A percentile compares a stretch with the other conserved stretches of the same genome.
Evolutionary conservation across 1,284 basidiomycete genomes (phyloP).

Genomic region (Austroboletus sp.): DNA sequence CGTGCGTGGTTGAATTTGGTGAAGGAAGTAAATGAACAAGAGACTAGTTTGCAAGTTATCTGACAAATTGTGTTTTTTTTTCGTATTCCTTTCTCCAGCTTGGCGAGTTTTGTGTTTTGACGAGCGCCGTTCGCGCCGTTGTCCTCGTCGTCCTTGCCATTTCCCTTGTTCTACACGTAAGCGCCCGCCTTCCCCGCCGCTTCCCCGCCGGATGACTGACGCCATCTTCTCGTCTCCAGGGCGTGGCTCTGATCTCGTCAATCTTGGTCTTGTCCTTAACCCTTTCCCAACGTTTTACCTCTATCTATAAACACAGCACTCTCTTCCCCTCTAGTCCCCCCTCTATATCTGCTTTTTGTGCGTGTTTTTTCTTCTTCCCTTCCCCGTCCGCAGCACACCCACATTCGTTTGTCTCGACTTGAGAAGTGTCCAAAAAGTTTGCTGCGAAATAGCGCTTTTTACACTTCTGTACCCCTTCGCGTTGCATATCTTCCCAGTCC

Average conservation of each 20-base stretch:
- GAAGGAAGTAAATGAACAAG: slow-evolving; percentile 15
- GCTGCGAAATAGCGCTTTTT: slow-evolving; percentile 27
- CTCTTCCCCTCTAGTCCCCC: slow-evolving; percentile 26
- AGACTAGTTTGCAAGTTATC: slow-evolving; percentile 8
- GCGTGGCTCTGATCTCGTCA: slow-evolving; percentile 35
- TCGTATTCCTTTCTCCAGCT: slow-evolving; percentile 14
- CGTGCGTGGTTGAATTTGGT: slow-evolving; percentile 28
- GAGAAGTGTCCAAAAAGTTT: slow-evolving; percentile 25
- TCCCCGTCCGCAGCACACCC: slow-evolving; percentile 14
- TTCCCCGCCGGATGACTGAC: no score
- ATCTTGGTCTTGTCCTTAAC: slow-evolving; percentile 35
- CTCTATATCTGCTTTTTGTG: slow-evolving; percentile 40
- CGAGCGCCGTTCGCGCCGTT: slow-evolving; percentile 22
- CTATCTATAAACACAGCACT: slow-evolving; percentile 42
- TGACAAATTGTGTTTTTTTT: slow-evolving; percentile 18
- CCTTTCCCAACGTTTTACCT: slow-evolving; percentile 34
- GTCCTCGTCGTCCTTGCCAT: slow-evolving; percentile 21
- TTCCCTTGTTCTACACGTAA: slow-evolving; percentile 26
- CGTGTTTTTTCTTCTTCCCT: slow-evolving; percentile 41
- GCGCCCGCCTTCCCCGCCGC: slow-evolving; percentile 1
- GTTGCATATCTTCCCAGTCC: slow-evolving; percentile 27
- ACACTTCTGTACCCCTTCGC: slow-evolving; percentile 20
- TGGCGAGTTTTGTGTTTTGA: slow-evolving; percentile 21
- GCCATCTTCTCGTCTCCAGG: slow-evolving; percentile 12
- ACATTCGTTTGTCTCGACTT: slow-evolving; percentile 30